These are phyloP conservation scores for Paramecium tetraurelia DNA, from an alignment of 73 alveolate genomes.

Conservation along the genomic window DNA sequence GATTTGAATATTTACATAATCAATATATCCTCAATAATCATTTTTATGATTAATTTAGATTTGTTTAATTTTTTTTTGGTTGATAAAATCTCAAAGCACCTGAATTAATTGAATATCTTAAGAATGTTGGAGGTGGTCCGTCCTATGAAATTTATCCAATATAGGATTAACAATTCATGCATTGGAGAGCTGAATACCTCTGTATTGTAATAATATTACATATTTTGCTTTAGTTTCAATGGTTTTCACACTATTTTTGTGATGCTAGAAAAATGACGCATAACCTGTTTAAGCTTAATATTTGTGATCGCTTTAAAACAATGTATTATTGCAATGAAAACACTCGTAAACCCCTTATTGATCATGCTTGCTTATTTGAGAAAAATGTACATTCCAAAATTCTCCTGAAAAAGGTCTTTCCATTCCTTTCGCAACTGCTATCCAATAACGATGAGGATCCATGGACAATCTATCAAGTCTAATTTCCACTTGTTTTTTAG, in stretches of 20 bases:
- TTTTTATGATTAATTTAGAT: background rate
- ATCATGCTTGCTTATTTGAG: background rate
- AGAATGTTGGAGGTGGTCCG: conserved; percentile 16
- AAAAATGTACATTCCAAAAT: background rate
- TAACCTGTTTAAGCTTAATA: background rate
- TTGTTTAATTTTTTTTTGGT: background rate
- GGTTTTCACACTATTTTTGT: background rate
- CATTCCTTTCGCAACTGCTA: background rate
- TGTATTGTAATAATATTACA: background rate
- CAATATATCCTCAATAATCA: background rate
- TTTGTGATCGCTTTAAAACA: background rate
- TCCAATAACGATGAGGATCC: conserved; percentile 13
- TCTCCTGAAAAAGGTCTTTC: conserved; percentile 15
- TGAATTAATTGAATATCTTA: conserved; percentile 4
- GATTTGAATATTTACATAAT: background rate
- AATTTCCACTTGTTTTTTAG: background rate
- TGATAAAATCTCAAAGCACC: background rate
- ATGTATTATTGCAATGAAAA: background rate
- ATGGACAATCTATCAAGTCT: background rate
- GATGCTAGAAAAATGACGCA: background rate
- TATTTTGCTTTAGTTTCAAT: background rate
- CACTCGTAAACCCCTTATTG: background rate
- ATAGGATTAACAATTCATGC: background rate
- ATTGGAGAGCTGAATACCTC: background rate
- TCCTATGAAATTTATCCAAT: background rate